Base-by-base conservation (phyloP, 148 eudicot genomes). In the Fagopyrum tataricum region DNA sequence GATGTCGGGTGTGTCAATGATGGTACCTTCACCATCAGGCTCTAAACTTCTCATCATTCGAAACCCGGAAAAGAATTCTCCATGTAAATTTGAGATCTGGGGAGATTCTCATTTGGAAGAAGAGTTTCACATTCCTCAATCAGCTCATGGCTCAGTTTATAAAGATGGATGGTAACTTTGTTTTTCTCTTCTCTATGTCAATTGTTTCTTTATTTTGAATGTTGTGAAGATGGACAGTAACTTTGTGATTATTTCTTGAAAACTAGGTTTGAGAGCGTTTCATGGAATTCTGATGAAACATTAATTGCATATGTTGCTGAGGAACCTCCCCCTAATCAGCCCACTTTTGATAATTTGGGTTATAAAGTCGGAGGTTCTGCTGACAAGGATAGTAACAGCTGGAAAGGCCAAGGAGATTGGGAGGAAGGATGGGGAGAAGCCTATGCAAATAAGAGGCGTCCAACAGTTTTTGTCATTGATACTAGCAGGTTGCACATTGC, bases 351-450 rank as follows among this genome's bases (percentile, higher is more conserved):
- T 73, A 68, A 20, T 62, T 76, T 59, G 55, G 95, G 97, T 52
- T 86, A 79, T 82, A 83, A 85, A 73, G 86, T 79, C 75, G 90
- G 77, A 53, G 81, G 79, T 64, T 79, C 90, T 17, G 49, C 78
- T 67, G 91, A 88, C 40, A 87, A 88, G 73, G 97, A 91, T 67
- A 72, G 79, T 77, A 84, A 84, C 78, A 88, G 81, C 86, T 94
- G 97, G 98, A 91, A 89, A 86, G 98, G 91, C 78, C 89, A 85
- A 78, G 97, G 97, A 67, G 86, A 82, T 48, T 94, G 87, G 87
- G 93, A 86, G 73, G 97, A 94, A 72, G 88, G 82, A 44, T 94
- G 98, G 97, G 98, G 97, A 18, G 98, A 94, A 82, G 73, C 91
- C 52, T 94, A 91, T 72, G 86, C 76, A 52, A 95, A 95, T 20